Evolutionary conservation across 2,329 filamentous ascomycete species (phyloP).

Genomic region (Penicillium occitanis): DNA sequence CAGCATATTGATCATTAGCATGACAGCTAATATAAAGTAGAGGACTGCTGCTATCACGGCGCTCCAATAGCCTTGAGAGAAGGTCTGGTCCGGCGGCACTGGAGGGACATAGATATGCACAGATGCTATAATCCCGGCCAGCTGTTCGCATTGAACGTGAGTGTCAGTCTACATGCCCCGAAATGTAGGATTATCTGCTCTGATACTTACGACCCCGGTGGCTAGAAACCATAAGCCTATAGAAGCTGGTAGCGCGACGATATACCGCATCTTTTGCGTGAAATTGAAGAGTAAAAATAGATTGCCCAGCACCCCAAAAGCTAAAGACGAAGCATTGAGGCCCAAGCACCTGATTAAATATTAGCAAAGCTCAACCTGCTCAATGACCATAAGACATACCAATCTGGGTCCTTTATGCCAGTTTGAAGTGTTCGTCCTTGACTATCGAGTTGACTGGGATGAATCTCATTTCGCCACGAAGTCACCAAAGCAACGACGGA

Average conservation of each 20-base stretch:
- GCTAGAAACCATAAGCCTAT: constrained; percentile 75
- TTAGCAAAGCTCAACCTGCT: background rate
- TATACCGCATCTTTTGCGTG: constrained; percentile 74
- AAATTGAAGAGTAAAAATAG: constrained; percentile 84
- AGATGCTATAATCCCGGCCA: constrained; percentile 65
- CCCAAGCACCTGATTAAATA: constrained; percentile 58
- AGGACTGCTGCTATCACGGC: constrained; percentile 75
- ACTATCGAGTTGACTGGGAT: constrained; percentile 46
- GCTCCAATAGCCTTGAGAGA: constrained; percentile 86
- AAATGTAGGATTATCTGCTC: background rate
- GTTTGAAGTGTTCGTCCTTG: constrained; percentile 53
- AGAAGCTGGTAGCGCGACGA: constrained; percentile 76
- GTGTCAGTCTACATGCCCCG: background rate
- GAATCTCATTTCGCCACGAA: constrained; percentile 65
- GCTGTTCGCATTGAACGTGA: constrained; percentile 35
- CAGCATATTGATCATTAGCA: constrained; percentile 76
- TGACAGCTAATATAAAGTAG: constrained; percentile 74
- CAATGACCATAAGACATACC: constrained; percentile 51
- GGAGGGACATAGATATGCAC: constrained; percentile 63
- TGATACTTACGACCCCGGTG: constrained; percentile 55
- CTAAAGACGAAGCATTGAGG: constrained; percentile 76
- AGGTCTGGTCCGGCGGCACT: constrained; percentile 50
- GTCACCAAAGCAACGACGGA: constrained; percentile 83
- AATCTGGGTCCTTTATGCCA: constrained; percentile 66
- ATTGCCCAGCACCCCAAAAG: constrained; percentile 74